Percentiles rank a stretch among this genome's conserved stretches.
phyloP scores from a whole-genome alignment of 345 rosid species.

The Moringa oleifera region DNA sequence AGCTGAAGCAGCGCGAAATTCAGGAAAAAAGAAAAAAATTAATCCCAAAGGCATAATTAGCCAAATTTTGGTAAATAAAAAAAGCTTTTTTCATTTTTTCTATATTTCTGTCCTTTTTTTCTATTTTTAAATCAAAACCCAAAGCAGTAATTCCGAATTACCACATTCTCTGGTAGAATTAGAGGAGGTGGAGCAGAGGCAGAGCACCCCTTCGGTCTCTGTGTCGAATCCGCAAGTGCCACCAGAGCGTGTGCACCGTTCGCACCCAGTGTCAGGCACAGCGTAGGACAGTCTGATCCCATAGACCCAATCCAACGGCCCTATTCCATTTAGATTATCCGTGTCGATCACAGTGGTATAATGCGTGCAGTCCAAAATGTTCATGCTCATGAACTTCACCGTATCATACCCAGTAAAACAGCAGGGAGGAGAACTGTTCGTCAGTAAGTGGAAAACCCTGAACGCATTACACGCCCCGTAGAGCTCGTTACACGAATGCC shows the following conservation, averaged over 20 bases:
- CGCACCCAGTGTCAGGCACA: conserved; percentile 69
- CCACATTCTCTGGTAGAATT: conserved; percentile 79
- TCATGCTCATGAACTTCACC: conserved; percentile 76
- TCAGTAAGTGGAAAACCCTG: conserved; percentile 42
- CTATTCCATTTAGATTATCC: conserved; percentile 45
- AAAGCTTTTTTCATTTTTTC: too few species aligned
- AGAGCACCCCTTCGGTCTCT: conserved; percentile 53
- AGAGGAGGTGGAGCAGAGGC: conserved; percentile 57
- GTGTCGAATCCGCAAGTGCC: conserved; percentile 83
- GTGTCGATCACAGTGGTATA: conserved; percentile 53
- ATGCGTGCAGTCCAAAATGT: conserved; percentile 83
- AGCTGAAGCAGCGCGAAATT: conserved; percentile 7
- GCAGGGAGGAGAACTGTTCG: conserved; percentile 63
- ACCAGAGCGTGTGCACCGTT: conserved; percentile 60
- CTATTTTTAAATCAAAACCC: not conserved
- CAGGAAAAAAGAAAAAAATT: too few species aligned
- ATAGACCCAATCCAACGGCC: conserved; percentile 79
- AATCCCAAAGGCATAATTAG: too few species aligned
- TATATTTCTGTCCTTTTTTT: too few species aligned
- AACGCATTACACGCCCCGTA: conserved; percentile 68
- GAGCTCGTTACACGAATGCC: conserved; percentile 86
- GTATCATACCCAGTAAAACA: conserved; percentile 86
- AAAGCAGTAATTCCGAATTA: conserved; percentile 18
- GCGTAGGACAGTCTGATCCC: conserved; percentile 67
- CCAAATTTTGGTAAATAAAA: too few species aligned